Conservation (phyloP, 192 early-diverging fungal genomes). For the Mortierella antarctica region DNA sequence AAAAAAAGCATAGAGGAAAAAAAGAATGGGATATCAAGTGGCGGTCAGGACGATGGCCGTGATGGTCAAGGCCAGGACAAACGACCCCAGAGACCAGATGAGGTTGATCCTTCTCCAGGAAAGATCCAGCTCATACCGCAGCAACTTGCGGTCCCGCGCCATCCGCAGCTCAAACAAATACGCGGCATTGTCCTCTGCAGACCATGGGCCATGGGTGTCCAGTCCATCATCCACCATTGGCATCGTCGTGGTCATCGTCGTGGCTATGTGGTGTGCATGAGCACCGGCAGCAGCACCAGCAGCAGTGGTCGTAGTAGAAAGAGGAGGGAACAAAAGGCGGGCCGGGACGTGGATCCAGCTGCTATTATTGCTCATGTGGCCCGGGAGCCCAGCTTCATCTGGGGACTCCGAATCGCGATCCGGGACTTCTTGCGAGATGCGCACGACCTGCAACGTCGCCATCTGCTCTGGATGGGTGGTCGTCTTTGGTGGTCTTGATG, state of each 20-base stretch:
- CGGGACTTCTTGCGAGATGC: background rate
- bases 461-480: background rate
- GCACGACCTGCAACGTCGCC: background rate
- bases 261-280: too few relatives aligned
- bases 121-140: conserved; percentile 31
- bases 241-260: too few relatives aligned
- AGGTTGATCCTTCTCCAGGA: conserved; percentile 34
- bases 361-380: background rate
- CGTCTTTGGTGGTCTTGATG: background rate
- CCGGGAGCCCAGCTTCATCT: too few relatives aligned
- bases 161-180: conserved; percentile 34
- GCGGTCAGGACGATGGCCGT: conserved; percentile 8
- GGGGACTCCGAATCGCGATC: conserved; percentile 1
- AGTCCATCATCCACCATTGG: background rate
- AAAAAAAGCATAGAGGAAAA: background rate
- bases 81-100: conserved; percentile 26
- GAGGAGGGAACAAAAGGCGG: background rate
- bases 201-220: conserved; percentile 31
- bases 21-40: background rate
- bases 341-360: conserved; percentile 9
- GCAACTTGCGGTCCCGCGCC: conserved; percentile 21
- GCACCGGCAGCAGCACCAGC: background rate
- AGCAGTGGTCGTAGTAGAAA: background rate
- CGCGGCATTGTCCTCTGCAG: conserved; percentile 2
- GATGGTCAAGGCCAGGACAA: conserved; percentile 26